phyloP scores from a whole-genome alignment of 495 filamentous ascomycete species.

The Penicillium nucicola region DNA sequence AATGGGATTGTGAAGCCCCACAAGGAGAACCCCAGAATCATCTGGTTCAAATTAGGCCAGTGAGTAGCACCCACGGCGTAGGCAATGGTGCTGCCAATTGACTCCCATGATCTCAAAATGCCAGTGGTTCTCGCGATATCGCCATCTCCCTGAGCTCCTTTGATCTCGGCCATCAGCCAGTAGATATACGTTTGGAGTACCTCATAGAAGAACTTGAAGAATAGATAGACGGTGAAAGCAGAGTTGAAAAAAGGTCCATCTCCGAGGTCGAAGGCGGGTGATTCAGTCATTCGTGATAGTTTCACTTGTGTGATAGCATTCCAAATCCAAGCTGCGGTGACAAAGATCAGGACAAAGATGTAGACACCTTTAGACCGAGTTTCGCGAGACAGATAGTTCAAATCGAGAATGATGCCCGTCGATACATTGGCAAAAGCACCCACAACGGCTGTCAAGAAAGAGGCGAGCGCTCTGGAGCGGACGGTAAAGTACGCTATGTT shows the following conservation, averaged over 20 bases:
- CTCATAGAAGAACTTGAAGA: constrained; percentile 38
- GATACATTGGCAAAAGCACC: constrained; percentile 45
- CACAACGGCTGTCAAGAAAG: constrained; percentile 43
- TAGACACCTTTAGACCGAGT: constrained; percentile 12
- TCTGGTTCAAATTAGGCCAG: constrained; percentile 19
- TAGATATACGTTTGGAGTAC: constrained; percentile 43
- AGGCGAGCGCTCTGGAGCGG: constrained; percentile 48
- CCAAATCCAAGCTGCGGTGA: constrained; percentile 19
- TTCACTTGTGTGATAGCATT: constrained; percentile 11
- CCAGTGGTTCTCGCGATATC: constrained; percentile 48
- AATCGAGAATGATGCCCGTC: constrained; percentile 47
- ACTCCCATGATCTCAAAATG: constrained; percentile 48
- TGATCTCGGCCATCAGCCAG: constrained; percentile 23
- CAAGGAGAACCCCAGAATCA: constrained; percentile 13
- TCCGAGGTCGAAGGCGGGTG: constrained; percentile 16
- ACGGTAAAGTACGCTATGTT: constrained; percentile 55
- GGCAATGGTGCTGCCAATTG: constrained; percentile 45
- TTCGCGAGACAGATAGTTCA: constrained; percentile 27
- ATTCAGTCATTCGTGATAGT: constrained; percentile 14
- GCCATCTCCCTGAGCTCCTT: constrained; percentile 29
- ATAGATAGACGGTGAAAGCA: constrained; percentile 17
- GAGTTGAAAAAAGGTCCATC: constrained; percentile 21
- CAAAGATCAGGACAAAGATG: constrained; percentile 11
- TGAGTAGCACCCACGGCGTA: constrained; percentile 46
- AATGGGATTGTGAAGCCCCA: constrained; percentile 20